These are phyloP conservation scores for Guadua angustifolia DNA, from an alignment of 176 grass and related monocot genomes.

Conservation along the genomic window DNA sequence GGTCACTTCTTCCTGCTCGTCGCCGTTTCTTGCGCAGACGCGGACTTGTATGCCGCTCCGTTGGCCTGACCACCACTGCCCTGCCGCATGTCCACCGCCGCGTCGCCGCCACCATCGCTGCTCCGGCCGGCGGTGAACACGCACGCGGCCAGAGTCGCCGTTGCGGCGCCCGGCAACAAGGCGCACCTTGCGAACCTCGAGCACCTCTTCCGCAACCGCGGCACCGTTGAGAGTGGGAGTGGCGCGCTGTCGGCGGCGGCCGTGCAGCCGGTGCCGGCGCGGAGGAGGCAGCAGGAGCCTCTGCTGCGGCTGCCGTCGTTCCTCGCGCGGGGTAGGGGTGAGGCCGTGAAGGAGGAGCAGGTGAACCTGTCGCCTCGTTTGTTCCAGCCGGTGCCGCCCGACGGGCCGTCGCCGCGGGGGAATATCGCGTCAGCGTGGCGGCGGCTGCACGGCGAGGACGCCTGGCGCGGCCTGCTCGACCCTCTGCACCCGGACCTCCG, in stretches of 20 bases:
- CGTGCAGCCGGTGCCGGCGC: not conserved
- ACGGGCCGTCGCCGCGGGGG: slow-evolving; percentile 54
- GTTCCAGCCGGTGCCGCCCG: slow-evolving; percentile 44
- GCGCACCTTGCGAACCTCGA: slow-evolving; percentile 54
- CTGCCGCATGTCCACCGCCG: slow-evolving; percentile 60
- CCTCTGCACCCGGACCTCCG: slow-evolving; percentile 67
- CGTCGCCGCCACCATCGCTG: slow-evolving; percentile 37
- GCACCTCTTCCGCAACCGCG: slow-evolving; percentile 50
- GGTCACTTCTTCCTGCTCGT: not conserved
- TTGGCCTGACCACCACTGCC: slow-evolving; percentile 4
- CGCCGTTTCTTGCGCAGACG: not conserved
- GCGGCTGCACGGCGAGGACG: slow-evolving; percentile 42
- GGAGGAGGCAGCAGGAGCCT: slow-evolving; percentile 35
- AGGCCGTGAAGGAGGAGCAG: not conserved
- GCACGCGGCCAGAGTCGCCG: not conserved
- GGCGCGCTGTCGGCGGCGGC: not conserved
- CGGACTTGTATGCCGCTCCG: slow-evolving; percentile 43
- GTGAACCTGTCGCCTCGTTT: slow-evolving; percentile 47
- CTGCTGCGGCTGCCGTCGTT: slow-evolving; percentile 56
- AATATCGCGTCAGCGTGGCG: slow-evolving; percentile 52
- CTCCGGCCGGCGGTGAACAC: slow-evolving; percentile 7
- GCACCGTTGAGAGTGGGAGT: slow-evolving; percentile 1
- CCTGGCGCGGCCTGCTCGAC: slow-evolving; percentile 60
- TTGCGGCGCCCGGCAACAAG: slow-evolving; percentile 2
- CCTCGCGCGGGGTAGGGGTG: slow-evolving; percentile 9